phyloP scores from a whole-genome alignment of 352 stramenopile genomes.

The Globisporangium barbulae region DNA sequence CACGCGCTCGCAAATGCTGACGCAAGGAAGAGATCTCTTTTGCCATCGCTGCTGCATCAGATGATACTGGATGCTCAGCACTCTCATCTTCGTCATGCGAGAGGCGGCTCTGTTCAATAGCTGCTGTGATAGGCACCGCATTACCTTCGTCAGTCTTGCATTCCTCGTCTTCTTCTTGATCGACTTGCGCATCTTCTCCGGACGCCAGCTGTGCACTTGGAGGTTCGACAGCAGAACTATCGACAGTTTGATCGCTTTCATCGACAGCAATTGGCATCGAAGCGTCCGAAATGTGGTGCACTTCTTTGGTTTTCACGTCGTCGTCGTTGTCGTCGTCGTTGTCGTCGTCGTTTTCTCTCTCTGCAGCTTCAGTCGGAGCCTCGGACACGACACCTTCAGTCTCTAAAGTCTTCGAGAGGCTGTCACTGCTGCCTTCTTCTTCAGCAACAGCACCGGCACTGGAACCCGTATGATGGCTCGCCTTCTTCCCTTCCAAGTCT shows the following conservation, averaged over 20 bases:
- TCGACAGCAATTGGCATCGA: neutral
- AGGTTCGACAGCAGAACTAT: neutral
- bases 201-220: neutral
- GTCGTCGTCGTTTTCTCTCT: slow-evolving; percentile 9
- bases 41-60: neutral
- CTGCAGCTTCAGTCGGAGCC: neutral
- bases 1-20: slow-evolving; percentile 43
- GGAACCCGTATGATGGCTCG: neutral
- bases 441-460: neutral
- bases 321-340: slow-evolving; percentile 10
- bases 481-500: neutral
- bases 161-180: neutral
- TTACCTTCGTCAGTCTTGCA: slow-evolving; percentile 3
- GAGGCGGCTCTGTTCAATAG: neutral
- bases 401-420: too few relatives aligned
- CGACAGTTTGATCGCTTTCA: neutral
- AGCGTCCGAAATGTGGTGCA: neutral
- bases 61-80: neutral
- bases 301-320: neutral
- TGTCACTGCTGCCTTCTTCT: too few relatives aligned
- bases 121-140: neutral
- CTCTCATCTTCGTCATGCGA: too few relatives aligned
- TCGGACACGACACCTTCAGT: neutral
- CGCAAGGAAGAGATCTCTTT: slow-evolving; percentile 23
- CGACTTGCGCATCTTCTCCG: neutral